Conservation (phyloP, 2,329 filamentous ascomycete genomes). For the Diaporthe nobilis region DNA sequence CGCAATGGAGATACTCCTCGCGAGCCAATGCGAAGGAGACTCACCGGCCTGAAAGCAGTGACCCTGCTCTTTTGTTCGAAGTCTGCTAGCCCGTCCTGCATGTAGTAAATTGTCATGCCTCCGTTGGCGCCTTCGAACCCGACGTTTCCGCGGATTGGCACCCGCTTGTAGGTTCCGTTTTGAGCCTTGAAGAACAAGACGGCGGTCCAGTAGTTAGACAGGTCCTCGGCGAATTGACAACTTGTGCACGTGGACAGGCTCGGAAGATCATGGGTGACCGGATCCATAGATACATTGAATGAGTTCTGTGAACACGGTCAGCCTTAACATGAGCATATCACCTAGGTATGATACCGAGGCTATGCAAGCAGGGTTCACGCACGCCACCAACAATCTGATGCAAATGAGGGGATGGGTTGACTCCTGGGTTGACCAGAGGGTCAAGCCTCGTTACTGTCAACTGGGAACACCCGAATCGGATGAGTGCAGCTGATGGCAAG, state of each 20-base stretch:
- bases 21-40: conserved; percentile 1
- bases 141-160: conserved; percentile 44
- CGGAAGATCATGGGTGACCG: conserved; percentile 47
- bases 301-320: conserved; percentile 34
- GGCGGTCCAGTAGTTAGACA: conserved; percentile 53
- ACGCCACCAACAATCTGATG: conserved; percentile 46
- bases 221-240: conserved; percentile 52
- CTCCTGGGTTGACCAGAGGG: conserved; percentile 46
- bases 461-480: conserved; percentile 63
- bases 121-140: conserved; percentile 50
- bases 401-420: conserved; percentile 44
- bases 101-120: conserved; percentile 60
- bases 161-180: conserved; percentile 49
- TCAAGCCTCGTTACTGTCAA: conserved; percentile 60
- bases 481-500: conserved; percentile 54
- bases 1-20: not conserved
- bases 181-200: conserved; percentile 45
- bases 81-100: conserved; percentile 56
- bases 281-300: conserved; percentile 49
- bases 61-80: conserved; percentile 56
- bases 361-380: not conserved
- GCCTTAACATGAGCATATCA: not conserved
- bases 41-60: conserved; percentile 54
- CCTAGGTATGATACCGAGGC: not conserved
- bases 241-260: conserved; percentile 52